A percentile compares a stretch with the other conserved stretches of the same genome.
These are phyloP conservation scores for Taxillus chinensis DNA, from an alignment of 164 flowering plant species.

Conservation along the genomic window DNA sequence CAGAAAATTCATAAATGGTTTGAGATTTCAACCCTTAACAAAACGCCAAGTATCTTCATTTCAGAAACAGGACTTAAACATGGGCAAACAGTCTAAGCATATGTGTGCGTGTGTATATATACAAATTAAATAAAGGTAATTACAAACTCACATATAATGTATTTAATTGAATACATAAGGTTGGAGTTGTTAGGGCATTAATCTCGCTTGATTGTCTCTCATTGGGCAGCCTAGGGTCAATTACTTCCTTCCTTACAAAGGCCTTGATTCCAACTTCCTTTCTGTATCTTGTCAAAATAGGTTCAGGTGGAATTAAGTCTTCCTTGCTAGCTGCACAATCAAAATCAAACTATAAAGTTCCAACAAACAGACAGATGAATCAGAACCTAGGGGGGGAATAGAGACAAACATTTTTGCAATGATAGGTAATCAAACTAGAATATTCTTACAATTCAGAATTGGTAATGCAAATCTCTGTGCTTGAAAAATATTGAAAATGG, in stretches of 20 bases:
- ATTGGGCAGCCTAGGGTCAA: constrained; percentile 69
- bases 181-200: constrained; percentile 56
- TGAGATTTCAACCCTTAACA: no score
- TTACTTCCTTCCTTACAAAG: constrained; percentile 80
- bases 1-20: no score
- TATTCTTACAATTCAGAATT: no score
- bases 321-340: constrained; percentile 65
- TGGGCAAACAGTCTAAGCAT: no score
- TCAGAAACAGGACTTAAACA: no score
- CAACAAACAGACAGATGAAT: neutral
- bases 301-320: constrained; percentile 87
- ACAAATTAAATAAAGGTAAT: neutral
- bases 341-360: constrained; percentile 4
- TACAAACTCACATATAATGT: constrained; percentile 73
- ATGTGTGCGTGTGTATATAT: no score
- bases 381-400: no score
- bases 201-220: constrained; percentile 60
- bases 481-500: no score
- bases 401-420: no score
- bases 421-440: no score
- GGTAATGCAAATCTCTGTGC: no score
- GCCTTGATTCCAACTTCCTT: constrained; percentile 89
- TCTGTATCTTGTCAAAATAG: constrained; percentile 77
- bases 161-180: constrained; percentile 82
- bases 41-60: no score